phyloP scores from a whole-genome alignment of 2,329 filamentous ascomycete genomes.

The Monilinia aucupariae region DNA sequence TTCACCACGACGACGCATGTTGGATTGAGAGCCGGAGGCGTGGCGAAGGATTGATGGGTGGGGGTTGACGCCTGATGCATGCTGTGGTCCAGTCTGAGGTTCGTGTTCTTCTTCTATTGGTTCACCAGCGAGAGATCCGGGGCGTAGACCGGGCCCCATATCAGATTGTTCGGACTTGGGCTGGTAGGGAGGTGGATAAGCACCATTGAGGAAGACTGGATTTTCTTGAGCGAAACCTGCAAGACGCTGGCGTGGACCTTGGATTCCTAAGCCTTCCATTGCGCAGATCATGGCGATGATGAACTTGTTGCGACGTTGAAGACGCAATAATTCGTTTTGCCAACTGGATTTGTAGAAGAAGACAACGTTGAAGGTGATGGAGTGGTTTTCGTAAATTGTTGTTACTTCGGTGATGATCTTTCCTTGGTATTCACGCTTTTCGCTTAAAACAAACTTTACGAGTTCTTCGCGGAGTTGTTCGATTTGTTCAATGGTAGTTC shows the following conservation, averaged over 20 bases:
- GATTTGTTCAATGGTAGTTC: constrained; percentile 77
- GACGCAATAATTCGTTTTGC: constrained; percentile 87
- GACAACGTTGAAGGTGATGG: constrained; percentile 82
- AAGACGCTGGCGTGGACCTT: constrained; percentile 34
- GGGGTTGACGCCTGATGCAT: constrained; percentile 26
- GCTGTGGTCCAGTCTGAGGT: constrained; percentile 8
- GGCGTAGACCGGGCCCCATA: constrained; percentile 32
- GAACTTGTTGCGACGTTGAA: constrained; percentile 89
- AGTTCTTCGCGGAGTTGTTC: constrained; percentile 74
- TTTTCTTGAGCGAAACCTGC: constrained; percentile 31
- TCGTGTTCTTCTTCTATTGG: constrained; percentile 3
- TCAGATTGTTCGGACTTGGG: constrained; percentile 12
- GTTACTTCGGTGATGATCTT: constrained; percentile 84
- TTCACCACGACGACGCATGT: constrained; percentile 48
- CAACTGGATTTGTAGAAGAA: constrained; percentile 98
- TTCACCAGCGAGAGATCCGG: constrained; percentile 24
- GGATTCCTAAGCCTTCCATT: constrained; percentile 46
- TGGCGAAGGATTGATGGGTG: constrained; percentile 51
- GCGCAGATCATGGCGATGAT: constrained; percentile 85
- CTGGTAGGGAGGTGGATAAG: constrained; percentile 26
- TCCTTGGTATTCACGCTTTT: constrained; percentile 84
- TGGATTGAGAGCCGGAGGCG: constrained; percentile 34
- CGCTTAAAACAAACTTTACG: constrained; percentile 72
- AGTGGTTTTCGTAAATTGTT: constrained; percentile 74
- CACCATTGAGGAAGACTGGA: constrained; percentile 31